Conservation (phyloP, 2,329 filamentous ascomycete genomes). For the Coccinonectria pachysandricola region DNA sequence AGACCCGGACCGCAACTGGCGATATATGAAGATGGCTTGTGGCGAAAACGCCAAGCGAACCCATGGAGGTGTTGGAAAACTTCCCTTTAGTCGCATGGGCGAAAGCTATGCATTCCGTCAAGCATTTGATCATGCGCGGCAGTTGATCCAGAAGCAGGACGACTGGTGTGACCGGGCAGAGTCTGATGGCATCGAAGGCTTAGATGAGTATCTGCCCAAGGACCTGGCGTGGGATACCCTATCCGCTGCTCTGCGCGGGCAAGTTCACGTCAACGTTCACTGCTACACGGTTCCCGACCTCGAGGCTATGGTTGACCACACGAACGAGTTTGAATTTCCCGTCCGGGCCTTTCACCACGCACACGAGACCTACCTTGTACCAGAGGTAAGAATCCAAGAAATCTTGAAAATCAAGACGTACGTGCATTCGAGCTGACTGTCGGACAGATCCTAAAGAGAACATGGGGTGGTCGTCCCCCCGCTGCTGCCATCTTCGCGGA, state of each 20-base stretch:
- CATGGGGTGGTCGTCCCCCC: conserved; percentile 43
- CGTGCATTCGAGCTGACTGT: conserved; percentile 2
- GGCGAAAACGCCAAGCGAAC: conserved; percentile 58
- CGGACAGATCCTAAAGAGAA: conserved; percentile 41
- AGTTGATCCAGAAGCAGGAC: conserved; percentile 49
- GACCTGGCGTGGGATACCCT: conserved; percentile 55
- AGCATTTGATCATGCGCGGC: conserved; percentile 52
- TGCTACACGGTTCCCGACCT: conserved; percentile 62
- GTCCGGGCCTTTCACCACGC: conserved; percentile 61
- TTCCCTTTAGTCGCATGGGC: conserved; percentile 51
- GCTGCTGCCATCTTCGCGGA: conserved; percentile 58
- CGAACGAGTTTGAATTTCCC: conserved; percentile 60
- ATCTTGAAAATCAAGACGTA: background rate
- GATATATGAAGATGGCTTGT: conserved; percentile 70
- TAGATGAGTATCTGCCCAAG: conserved; percentile 49
- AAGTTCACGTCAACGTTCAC: conserved; percentile 60
- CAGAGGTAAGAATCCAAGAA: conserved; percentile 37
- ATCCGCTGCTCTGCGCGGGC: conserved; percentile 51
- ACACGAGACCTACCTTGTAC: conserved; percentile 55
- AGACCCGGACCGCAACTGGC: conserved; percentile 53
- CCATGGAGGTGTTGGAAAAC: conserved; percentile 44
- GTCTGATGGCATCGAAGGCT: conserved; percentile 34
- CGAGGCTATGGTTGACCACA: conserved; percentile 59
- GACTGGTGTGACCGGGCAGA: conserved; percentile 56
- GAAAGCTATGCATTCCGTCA: conserved; percentile 61